A percentile compares a stretch with the other conserved stretches of the same genome.
Evolutionary conservation across 2,329 filamentous ascomycete genomes (phyloP).

Genomic region (Colletotrichum navitas): DNA sequence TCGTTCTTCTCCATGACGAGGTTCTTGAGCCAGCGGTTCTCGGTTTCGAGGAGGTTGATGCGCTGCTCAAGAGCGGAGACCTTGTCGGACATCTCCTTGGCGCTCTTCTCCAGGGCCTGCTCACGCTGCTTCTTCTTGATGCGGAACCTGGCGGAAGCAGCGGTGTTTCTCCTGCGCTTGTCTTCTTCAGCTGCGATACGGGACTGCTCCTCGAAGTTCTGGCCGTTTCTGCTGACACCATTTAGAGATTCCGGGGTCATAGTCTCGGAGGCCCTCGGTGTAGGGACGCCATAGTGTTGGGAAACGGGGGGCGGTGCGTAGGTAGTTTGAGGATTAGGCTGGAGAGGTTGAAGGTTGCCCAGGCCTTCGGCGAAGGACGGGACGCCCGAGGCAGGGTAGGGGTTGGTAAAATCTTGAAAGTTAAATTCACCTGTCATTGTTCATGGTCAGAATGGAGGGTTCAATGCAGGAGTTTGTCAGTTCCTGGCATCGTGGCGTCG

Average conservation of each 20-base stretch:
- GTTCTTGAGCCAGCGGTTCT: slow-evolving; percentile 86
- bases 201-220: slow-evolving; percentile 77
- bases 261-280: slow-evolving; percentile 56
- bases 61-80: slow-evolving; percentile 78
- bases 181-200: slow-evolving; percentile 87
- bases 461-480: slow-evolving; percentile 37
- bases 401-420: slow-evolving; percentile 66
- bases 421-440: slow-evolving; percentile 70
- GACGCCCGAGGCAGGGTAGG: slow-evolving; percentile 53
- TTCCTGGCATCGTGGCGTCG: slow-evolving; percentile 43
- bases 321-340: slow-evolving; percentile 63
- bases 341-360: slow-evolving; percentile 62
- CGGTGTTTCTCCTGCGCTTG: slow-evolving; percentile 89
- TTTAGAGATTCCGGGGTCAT: slow-evolving; percentile 58
- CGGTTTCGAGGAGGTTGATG: slow-evolving; percentile 82
- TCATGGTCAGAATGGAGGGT: slow-evolving; percentile 44
- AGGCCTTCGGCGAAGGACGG: slow-evolving; percentile 56
- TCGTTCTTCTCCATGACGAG: slow-evolving; percentile 86
- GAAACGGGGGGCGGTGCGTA: slow-evolving; percentile 55
- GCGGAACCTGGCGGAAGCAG: slow-evolving; percentile 88
- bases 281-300: slow-evolving; percentile 48
- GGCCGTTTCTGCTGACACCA: slow-evolving; percentile 55
- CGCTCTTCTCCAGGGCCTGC: slow-evolving; percentile 83
- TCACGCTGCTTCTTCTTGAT: slow-evolving; percentile 97
- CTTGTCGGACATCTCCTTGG: slow-evolving; percentile 87